A percentile compares a stretch with the other conserved stretches of the same genome.
Conservation (phyloP, 1,284 basidiomycete species). For the Ceratobasidium sp. region DNA sequence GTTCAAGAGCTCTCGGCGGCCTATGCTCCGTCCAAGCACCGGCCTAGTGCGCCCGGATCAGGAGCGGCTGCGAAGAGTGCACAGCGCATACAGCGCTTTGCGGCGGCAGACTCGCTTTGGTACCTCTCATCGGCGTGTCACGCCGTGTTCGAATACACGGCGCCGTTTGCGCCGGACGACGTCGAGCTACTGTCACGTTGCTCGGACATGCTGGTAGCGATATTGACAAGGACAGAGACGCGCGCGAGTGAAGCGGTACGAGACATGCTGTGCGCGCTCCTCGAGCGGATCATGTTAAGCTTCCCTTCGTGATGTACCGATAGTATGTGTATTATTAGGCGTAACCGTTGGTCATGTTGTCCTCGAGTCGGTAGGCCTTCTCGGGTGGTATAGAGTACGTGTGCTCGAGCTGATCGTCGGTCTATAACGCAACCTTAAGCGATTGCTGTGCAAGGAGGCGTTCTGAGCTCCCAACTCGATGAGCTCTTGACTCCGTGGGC, state of each 20-base stretch:
- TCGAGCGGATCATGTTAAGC: slow-evolving; percentile 42
- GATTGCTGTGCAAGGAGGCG: slow-evolving; percentile 34
- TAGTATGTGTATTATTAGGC: too few species aligned
- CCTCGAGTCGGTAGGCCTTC: slow-evolving; percentile 11
- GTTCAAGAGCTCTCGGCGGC: slow-evolving; percentile 6
- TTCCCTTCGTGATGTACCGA: slow-evolving; percentile 18
- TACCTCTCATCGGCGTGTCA: slow-evolving; percentile 36
- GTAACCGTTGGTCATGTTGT: not conserved
- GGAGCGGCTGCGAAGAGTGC: not conserved
- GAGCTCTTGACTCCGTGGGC: slow-evolving; percentile 6
- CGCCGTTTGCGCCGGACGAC: not conserved
- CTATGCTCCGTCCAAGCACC: slow-evolving; percentile 1
- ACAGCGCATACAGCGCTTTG: not conserved
- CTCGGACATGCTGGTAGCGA: slow-evolving; percentile 30
- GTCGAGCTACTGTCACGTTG: not conserved
- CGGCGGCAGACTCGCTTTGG: slow-evolving; percentile 32
- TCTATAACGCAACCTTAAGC: slow-evolving; percentile 5
- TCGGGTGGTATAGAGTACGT: not conserved
- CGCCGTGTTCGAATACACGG: slow-evolving; percentile 17
- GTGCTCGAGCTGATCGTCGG: slow-evolving; percentile 9
- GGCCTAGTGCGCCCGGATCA: slow-evolving; percentile 3
- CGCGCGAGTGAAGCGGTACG: not conserved
- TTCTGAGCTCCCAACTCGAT: slow-evolving; percentile 34
- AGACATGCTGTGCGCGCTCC: slow-evolving; percentile 29
- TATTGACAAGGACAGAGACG: slow-evolving; percentile 2